These are phyloP conservation scores for Sungouiozyma intestinalis DNA, from an alignment of 805 yeast genomes.

Conservation along the genomic window DNA sequence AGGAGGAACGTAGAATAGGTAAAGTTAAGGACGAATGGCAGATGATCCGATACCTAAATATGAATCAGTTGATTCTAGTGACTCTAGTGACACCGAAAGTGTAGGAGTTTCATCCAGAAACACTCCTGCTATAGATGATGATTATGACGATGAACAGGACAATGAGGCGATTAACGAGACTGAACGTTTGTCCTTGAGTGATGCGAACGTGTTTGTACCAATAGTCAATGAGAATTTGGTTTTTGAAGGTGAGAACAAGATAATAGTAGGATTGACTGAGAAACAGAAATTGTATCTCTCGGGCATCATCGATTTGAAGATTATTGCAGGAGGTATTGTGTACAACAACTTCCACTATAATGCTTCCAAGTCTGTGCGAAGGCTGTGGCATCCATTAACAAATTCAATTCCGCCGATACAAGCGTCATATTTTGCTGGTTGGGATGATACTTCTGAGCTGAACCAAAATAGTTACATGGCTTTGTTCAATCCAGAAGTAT, in stretches of 20 bases:
- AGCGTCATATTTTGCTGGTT: slow-evolving; percentile 25
- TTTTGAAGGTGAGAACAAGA: slow-evolving; percentile 4
- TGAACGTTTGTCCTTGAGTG: not conserved
- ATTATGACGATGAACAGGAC: slow-evolving; percentile 6
- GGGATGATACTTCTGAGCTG: slow-evolving; percentile 18
- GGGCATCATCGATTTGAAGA: slow-evolving; percentile 20
- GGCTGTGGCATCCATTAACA: slow-evolving; percentile 24
- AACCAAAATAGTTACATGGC: slow-evolving; percentile 5
- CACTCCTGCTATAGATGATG: slow-evolving; percentile 8
- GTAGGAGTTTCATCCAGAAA: slow-evolving; percentile 7
- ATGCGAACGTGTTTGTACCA: slow-evolving; percentile 5
- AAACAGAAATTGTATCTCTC: slow-evolving; percentile 19
- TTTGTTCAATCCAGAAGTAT: slow-evolving; percentile 3
- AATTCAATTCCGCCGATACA: slow-evolving; percentile 21
- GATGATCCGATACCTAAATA: slow-evolving; percentile 4
- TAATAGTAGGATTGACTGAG: slow-evolving; percentile 17
- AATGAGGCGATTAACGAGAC: slow-evolving; percentile 1
- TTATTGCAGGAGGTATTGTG: slow-evolving; percentile 26
- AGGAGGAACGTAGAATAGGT: not conserved
- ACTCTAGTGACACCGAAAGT: not conserved
- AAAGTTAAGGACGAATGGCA: slow-evolving; percentile 1
- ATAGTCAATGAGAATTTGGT: slow-evolving; percentile 9
- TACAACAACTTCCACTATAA: slow-evolving; percentile 25
- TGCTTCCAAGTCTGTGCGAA: slow-evolving; percentile 13
- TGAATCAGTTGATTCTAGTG: slow-evolving; percentile 3